These are phyloP conservation scores for Stagonosporopsis cucurbitacearum DNA, from an alignment of 2,329 filamentous ascomycete species.

Conservation along the genomic window DNA sequence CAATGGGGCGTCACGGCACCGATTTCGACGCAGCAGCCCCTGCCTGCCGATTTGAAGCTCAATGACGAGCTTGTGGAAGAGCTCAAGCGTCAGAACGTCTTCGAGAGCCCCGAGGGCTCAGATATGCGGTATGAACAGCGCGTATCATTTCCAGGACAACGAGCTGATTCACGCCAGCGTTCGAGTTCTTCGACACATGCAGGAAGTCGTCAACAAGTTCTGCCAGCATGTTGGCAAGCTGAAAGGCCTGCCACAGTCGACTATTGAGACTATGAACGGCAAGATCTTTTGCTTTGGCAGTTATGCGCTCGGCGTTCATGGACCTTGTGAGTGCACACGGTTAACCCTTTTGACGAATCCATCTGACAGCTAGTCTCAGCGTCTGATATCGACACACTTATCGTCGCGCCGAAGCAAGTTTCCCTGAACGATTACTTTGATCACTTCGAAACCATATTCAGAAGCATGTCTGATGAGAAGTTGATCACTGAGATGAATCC, in stretches of 20 bases:
- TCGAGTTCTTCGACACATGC: conserved; percentile 76
- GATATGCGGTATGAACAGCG: conserved; percentile 69
- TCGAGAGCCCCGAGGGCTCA: conserved; percentile 83
- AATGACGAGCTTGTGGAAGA: conserved; percentile 84
- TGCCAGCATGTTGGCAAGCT: conserved; percentile 79
- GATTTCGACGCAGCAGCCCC: conserved; percentile 79
- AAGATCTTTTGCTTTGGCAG: conserved; percentile 97
- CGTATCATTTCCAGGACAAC: background rate
- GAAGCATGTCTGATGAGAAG: conserved; percentile 76
- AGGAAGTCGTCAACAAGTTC: conserved; percentile 83
- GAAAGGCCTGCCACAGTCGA: conserved; percentile 75
- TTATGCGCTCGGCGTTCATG: conserved; percentile 91
- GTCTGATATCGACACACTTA: conserved; percentile 96
- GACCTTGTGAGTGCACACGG: conserved; percentile 63
- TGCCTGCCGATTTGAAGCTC: conserved; percentile 74
- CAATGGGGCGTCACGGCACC: conserved; percentile 80
- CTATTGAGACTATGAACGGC: conserved; percentile 83
- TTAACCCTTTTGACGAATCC: background rate
- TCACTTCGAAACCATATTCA: conserved; percentile 80
- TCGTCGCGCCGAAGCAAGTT: conserved; percentile 90
- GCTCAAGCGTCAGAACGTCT: conserved; percentile 87
- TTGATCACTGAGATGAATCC: conserved; percentile 83
- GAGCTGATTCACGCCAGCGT: conserved; percentile 59
- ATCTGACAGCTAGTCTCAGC: conserved; percentile 56
- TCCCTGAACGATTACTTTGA: conserved; percentile 90